Evolutionary conservation across 1,139 yeast genomes (phyloP).

Genomic region (Candida glucosophila): DNA sequence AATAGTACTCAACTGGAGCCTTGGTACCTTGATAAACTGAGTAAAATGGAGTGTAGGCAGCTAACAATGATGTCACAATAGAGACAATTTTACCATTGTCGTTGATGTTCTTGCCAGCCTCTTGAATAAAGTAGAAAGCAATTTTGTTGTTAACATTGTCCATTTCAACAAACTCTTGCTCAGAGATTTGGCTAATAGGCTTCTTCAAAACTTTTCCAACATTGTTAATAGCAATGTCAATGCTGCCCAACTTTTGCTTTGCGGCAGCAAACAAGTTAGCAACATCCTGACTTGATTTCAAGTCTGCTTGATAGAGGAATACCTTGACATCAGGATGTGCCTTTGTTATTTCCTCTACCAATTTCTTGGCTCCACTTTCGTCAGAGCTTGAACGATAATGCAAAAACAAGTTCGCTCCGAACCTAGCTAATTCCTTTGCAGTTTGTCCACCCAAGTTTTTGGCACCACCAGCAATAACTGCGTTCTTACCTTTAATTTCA

Average conservation of each 20-base stretch:
- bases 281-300: slow-evolving; percentile 35
- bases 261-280: slow-evolving; percentile 39
- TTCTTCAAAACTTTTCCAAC: slow-evolving; percentile 63
- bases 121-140: slow-evolving; percentile 55
- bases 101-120: slow-evolving; percentile 43
- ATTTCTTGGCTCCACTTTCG: slow-evolving; percentile 26
- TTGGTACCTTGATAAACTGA: slow-evolving; percentile 53
- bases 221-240: slow-evolving; percentile 58
- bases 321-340: slow-evolving; percentile 31
- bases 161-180: slow-evolving; percentile 49
- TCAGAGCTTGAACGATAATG: slow-evolving; percentile 45
- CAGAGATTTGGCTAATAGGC: slow-evolving; percentile 39
- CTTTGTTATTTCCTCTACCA: slow-evolving; percentile 28
- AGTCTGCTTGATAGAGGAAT: slow-evolving; percentile 35
- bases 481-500: slow-evolving; percentile 38
- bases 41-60: slow-evolving; percentile 56
- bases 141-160: slow-evolving; percentile 46
- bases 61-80: slow-evolving; percentile 55
- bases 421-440: slow-evolving; percentile 47
- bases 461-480: slow-evolving; percentile 56
- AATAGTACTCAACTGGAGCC: slow-evolving; percentile 52
- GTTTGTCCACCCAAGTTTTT: slow-evolving; percentile 57
- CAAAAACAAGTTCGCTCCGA: slow-evolving; percentile 47
- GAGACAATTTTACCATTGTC: slow-evolving; percentile 48
- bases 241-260: slow-evolving; percentile 29